Percentiles rank a stretch among this genome's conserved stretches.
phyloP scores from a whole-genome alignment of 2,329 filamentous ascomycete genomes.

The Cladosporium colombiae region DNA sequence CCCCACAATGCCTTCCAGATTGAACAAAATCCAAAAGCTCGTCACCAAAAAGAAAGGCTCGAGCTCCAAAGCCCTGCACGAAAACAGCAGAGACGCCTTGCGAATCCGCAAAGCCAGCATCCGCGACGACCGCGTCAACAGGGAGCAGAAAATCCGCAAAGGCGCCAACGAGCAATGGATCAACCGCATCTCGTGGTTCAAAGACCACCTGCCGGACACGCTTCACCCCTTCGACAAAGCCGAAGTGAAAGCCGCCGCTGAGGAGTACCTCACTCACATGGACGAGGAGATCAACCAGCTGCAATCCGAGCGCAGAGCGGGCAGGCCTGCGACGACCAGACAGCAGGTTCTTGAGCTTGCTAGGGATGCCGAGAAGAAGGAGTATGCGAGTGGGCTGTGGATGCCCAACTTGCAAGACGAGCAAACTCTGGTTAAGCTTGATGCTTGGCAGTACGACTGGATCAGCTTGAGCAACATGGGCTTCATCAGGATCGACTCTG shows the following conservation, averaged over 20 bases:
- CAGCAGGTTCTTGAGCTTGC: slow-evolving; percentile 77
- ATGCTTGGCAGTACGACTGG: slow-evolving; percentile 83
- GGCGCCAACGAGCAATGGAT: slow-evolving; percentile 70
- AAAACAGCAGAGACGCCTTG: slow-evolving; percentile 83
- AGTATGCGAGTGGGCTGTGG: slow-evolving; percentile 84
- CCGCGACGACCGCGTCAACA: slow-evolving; percentile 79
- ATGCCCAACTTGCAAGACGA: slow-evolving; percentile 73
- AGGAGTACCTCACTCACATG: slow-evolving; percentile 58
- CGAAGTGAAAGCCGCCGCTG: slow-evolving; percentile 56
- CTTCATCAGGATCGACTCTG: slow-evolving; percentile 72
- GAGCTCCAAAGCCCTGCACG: slow-evolving; percentile 74
- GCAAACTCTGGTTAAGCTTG: slow-evolving; percentile 65
- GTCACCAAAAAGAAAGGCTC: slow-evolving; percentile 84
- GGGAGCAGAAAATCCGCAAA: slow-evolving; percentile 66
- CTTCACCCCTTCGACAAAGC: slow-evolving; percentile 54
- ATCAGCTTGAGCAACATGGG: slow-evolving; percentile 72
- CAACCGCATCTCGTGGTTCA: slow-evolving; percentile 69
- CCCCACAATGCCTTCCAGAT: slow-evolving; percentile 64
- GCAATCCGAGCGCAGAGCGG: slow-evolving; percentile 71
- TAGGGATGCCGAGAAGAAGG: slow-evolving; percentile 70
- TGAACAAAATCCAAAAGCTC: slow-evolving; percentile 84
- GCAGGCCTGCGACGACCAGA: slow-evolving; percentile 73
- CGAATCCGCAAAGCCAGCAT: slow-evolving; percentile 76
- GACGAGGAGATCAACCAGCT: slow-evolving; percentile 68
- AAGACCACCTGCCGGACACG: slow-evolving; percentile 44